Percentiles rank a stretch among this genome's conserved stretches.
Evolutionary conservation across 768 basidiomycete genomes (phyloP).

Genomic region (Xerocomus potaroensis): DNA sequence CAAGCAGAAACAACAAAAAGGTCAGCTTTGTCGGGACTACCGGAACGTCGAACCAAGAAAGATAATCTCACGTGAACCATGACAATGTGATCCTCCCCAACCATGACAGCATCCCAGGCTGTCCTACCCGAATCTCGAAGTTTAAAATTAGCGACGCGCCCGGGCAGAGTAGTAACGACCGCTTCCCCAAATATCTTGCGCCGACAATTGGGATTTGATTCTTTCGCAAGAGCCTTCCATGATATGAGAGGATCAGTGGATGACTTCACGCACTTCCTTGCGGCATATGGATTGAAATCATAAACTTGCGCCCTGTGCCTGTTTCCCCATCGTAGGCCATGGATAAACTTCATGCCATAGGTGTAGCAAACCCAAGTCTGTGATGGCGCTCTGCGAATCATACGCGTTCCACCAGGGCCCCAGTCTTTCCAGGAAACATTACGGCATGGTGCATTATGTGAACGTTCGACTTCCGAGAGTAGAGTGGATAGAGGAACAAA

Average conservation of each 20-base stretch:
- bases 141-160: conserved; percentile 18
- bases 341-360: conserved; percentile 33
- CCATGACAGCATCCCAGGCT: conserved; percentile 32
- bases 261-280: conserved; percentile 12
- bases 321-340: conserved; percentile 19
- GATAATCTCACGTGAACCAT: conserved; percentile 28
- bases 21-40: background rate
- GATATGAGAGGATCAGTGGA: conserved; percentile 3
- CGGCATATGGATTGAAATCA: conserved; percentile 32
- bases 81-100: conserved; percentile 34
- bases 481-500: conserved; percentile 31
- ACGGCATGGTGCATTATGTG: conserved; percentile 2
- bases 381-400: conserved; percentile 25
- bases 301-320: conserved; percentile 22
- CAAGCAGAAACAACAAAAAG: background rate
- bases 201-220: conserved; percentile 5
- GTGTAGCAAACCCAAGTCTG: conserved; percentile 35
- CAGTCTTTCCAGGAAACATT: conserved; percentile 28
- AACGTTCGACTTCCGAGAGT: conserved; percentile 20
- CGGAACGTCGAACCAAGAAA: too few species aligned
- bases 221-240: conserved; percentile 18
- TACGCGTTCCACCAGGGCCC: conserved; percentile 30
- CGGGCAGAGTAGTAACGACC: conserved; percentile 28
- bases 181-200: conserved; percentile 18
- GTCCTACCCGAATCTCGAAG: conserved; percentile 10